Evolutionary conservation across 2,329 filamentous ascomycete genomes (phyloP), one percentile per base, ranked within the genome.

Genomic region (Pseudocercospora eumusae): DNA sequence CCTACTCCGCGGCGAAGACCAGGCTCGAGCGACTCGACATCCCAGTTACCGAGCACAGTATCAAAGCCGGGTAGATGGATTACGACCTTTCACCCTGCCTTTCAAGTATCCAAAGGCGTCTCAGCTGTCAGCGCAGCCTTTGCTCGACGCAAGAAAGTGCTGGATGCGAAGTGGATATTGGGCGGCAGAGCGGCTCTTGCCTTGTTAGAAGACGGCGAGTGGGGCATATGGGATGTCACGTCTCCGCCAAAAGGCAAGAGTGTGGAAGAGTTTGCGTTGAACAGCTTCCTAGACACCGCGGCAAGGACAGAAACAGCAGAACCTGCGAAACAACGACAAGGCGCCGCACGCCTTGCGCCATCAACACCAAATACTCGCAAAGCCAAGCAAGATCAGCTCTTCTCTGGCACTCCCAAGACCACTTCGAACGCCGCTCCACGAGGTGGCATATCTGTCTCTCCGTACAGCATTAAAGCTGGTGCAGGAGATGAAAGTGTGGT

Each of bases 301-400:
- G 62, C 57, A 42, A 57, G 64, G 11, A 64, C 63, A 44, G 69
- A 70, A 33, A 44, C 62, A 15, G 56, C 65, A 56, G 66, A 68
- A 21, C 50, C 68, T 11, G 57, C 52, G 13, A 78, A 75, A 58
- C 63, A 68, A 18, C 70, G 73, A 23, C 75, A 71, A 62, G 70
- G 71, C 21, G 69, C 71, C 7, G 72, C 72, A 45, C 73, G 73
- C 23, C 74, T 83, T 2, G 79, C 77, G 3, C 81, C 81, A 1
- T 81, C 81, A 78, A 83, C 81, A 7, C 81, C 81, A 4, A 82
- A 82, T 63, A 83, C 80, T 6, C 76, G 80, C 11, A 77, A 77
- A 50, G 75, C 75, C 52, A 79, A 77, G 63, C 73, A 81, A 58
- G 78, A 81, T 47, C 69, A 69, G 11, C 70, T 83, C 2, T 82